Percentiles rank a stretch among this genome's conserved stretches.
Conservation (phyloP, 1,284 basidiomycete genomes). For the Exobasidium cylindrosporum region DNA sequence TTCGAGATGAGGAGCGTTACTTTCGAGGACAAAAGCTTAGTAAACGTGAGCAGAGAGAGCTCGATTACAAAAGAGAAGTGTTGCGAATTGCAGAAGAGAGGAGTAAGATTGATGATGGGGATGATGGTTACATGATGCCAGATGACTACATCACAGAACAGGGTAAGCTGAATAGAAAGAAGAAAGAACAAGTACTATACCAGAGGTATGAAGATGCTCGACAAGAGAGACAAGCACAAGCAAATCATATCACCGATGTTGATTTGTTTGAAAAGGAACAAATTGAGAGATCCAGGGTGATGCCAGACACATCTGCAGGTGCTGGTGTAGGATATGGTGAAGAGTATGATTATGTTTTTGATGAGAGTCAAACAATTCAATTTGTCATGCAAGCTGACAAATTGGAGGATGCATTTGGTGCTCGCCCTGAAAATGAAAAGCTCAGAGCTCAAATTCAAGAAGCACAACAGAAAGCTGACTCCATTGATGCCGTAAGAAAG, state of each 20-base stretch:
- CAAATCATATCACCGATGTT: conserved; percentile 89
- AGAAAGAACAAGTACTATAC: conserved; percentile 89
- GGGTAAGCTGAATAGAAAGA: conserved; percentile 96
- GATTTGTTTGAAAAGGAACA: conserved; percentile 87
- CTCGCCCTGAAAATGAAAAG: conserved; percentile 82
- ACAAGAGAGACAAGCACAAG: conserved; percentile 60
- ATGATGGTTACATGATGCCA: conserved; percentile 40
- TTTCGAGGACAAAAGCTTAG: conserved; percentile 62
- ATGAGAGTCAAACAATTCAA: conserved; percentile 92
- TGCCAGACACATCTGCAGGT: not conserved
- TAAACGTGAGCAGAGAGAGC: conserved; percentile 73
- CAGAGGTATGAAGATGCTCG: conserved; percentile 78
- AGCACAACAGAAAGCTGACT: conserved; percentile 70
- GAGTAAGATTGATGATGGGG: conserved; percentile 79
- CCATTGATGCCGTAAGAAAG: conserved; percentile 49
- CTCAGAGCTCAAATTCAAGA: conserved; percentile 85
- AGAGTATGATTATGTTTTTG: conserved; percentile 92
- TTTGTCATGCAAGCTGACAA: conserved; percentile 77
- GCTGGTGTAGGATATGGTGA: conserved; percentile 48
- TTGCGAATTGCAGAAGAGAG: conserved; percentile 88
- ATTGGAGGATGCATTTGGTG: conserved; percentile 55
- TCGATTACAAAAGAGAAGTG: conserved; percentile 89
- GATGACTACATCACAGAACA: conserved; percentile 93
- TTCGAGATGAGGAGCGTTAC: conserved; percentile 49
- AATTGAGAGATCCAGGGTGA: conserved; percentile 63